phyloP scores from a whole-genome alignment of 2,329 filamentous ascomycete genomes.

The Scytalidium lignicola region DNA sequence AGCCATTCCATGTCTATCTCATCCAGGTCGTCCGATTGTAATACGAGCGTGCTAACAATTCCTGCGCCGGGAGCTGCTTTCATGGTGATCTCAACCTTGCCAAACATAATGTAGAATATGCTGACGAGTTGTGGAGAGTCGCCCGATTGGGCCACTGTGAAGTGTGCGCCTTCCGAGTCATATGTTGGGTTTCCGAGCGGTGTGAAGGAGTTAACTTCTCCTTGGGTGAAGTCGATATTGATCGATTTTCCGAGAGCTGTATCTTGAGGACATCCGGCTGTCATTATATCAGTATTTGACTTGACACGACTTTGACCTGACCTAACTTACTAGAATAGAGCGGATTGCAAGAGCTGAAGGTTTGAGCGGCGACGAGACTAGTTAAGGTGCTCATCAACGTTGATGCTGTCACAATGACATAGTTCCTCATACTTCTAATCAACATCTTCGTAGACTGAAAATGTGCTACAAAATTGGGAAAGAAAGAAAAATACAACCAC shows the following conservation, averaged over 20 bases:
- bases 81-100: slow-evolving; percentile 78
- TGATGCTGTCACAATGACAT: background rate
- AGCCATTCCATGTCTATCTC: slow-evolving; percentile 99
- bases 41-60: slow-evolving; percentile 87
- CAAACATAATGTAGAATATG: slow-evolving; percentile 99
- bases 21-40: slow-evolving; percentile 87
- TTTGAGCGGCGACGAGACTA: slow-evolving; percentile 39
- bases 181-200: slow-evolving; percentile 68
- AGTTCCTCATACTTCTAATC: background rate
- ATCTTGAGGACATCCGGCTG: slow-evolving; percentile 64
- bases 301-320: background rate
- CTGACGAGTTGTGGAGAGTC: slow-evolving; percentile 83
- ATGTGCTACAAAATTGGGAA: background rate
- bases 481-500: background rate
- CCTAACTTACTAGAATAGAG: slow-evolving; percentile 31
- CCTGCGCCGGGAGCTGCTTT: slow-evolving; percentile 83
- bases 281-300: slow-evolving; percentile 12
- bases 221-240: slow-evolving; percentile 76
- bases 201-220: slow-evolving; percentile 73
- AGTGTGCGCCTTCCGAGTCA: slow-evolving; percentile 68
- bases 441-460: background rate
- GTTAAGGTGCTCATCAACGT: slow-evolving; percentile 22
- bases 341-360: slow-evolving; percentile 52
- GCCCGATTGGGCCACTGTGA: slow-evolving; percentile 72
- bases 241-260: slow-evolving; percentile 80